Base-by-base conservation (phyloP, 495 filamentous ascomycete genomes). In the Penicillium desertorum region DNA sequence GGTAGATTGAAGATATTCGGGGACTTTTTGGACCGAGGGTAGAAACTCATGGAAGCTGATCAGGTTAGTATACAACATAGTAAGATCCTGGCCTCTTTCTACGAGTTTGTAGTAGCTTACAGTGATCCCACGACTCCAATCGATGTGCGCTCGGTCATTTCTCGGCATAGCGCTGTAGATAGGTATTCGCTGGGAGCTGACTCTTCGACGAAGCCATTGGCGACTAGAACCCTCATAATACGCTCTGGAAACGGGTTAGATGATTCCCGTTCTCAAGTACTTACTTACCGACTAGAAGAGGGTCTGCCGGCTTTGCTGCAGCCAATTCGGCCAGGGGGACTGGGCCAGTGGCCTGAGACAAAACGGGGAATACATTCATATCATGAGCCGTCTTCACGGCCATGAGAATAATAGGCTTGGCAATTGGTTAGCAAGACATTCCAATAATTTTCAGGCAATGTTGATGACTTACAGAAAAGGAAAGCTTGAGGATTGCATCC, bases 351-450 rank as follows among this genome's bases (percentile, higher is more conserved):
- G 60, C 53, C 16, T 61, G 23, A 19, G 60, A 41, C 5, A 69
- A 23, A 2, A 62, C 23, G 6, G 58, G 16, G 34, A 69, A 69
- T 11, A 68, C 23, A n/a, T 56, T 41, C 44, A 69, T 34, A 29
- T 66, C 66, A 62, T 45, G 25, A 19, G 63, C 66, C 6, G 53
- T 54, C 47, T 63, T 69, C 20, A 66, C 53, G 10, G 66, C 66
- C 63, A 66, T 69, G 12, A 64, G 16, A 51, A 56, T 39, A 9
- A 51, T 51, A 3, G 66, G 66, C 66, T 68, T 51, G 25, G 25
- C 25, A 43, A 45, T 0, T 20, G 6, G 30, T 51, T 47, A 30
- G 9, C 36, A 25, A 30, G 8, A 41, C 32, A 23, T 4, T 47
- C 16, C 5, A 51, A 22, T 27, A 5, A 41, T n/a, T 19, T 1